Conservation (phyloP, 2,329 filamentous ascomycete genomes). For the Phialemoniopsis sp. region DNA sequence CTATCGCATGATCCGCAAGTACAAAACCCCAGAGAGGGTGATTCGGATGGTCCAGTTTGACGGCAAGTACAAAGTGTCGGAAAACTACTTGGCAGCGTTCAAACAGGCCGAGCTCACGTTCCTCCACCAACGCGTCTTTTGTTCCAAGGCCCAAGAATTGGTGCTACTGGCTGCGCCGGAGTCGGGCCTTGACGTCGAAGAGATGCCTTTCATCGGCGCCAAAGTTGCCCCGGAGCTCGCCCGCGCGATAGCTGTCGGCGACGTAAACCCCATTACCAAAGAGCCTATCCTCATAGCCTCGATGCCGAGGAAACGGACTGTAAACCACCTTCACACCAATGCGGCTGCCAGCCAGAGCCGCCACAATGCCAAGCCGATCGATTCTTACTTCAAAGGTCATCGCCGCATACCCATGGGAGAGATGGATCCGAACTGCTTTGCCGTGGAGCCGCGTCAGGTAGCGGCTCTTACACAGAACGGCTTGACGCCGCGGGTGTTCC, state of each 20-base stretch:
- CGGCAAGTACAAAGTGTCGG: conserved; percentile 75
- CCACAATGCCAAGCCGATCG: conserved; percentile 43
- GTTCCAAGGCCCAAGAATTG: conserved; percentile 64
- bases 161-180: conserved; percentile 71
- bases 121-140: conserved; percentile 91
- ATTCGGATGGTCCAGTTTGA: conserved; percentile 84
- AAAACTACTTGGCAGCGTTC: conserved; percentile 78
- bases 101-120: conserved; percentile 88
- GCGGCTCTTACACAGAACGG: conserved; percentile 45
- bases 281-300: conserved; percentile 43
- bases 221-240: conserved; percentile 68
- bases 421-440: conserved; percentile 60
- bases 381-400: conserved; percentile 47
- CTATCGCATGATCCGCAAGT: conserved; percentile 82
- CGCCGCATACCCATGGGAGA: conserved; percentile 54
- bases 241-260: conserved; percentile 70
- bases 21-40: conserved; percentile 81
- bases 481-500: conserved; percentile 51
- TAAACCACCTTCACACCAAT: neutral
- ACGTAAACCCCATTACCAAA: conserved; percentile 89
- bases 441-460: conserved; percentile 43
- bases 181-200: conserved; percentile 57
- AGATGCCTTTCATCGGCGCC: conserved; percentile 78
- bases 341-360: conserved; percentile 16
- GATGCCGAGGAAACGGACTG: conserved; percentile 21